Conservation (phyloP, 2,329 filamentous ascomycete genomes). For the Exophiala sp. region DNA sequence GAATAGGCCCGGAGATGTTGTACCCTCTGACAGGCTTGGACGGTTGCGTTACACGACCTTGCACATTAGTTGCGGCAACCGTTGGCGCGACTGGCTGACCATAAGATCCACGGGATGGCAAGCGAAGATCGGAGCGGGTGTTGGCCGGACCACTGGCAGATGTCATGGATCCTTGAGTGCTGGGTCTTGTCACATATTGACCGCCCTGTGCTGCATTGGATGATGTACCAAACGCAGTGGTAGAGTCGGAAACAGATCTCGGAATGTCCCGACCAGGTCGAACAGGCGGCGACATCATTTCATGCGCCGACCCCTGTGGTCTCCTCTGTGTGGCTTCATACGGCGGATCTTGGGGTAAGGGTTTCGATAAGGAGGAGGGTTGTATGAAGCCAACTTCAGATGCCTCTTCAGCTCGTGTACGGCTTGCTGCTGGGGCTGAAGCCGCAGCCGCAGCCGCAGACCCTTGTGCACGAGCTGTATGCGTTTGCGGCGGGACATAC, state of each 20-base stretch:
- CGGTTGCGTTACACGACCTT: constrained; percentile 84
- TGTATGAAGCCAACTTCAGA: constrained; percentile 36
- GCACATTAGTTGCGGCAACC: constrained; percentile 79
- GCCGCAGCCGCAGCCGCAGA: constrained; percentile 26
- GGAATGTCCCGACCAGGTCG: constrained; percentile 48
- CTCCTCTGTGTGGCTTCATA: constrained; percentile 24
- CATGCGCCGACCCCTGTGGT: constrained; percentile 31
- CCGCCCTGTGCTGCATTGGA: constrained; percentile 26
- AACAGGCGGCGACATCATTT: constrained; percentile 42
- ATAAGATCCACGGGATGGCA: constrained; percentile 74
- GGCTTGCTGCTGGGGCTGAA: constrained; percentile 28
- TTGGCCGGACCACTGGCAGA: constrained; percentile 46
- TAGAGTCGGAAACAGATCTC: constrained; percentile 54
- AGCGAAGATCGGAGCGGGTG: constrained; percentile 42
- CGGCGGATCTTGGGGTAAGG: constrained; percentile 55
- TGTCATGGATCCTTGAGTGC: constrained; percentile 74
- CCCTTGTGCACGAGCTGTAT: constrained; percentile 66
- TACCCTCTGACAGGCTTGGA: constrained; percentile 58
- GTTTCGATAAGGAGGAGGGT: constrained; percentile 41
- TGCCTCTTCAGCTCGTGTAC: constrained; percentile 33
- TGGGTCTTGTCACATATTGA: constrained; percentile 54
- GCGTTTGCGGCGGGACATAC: constrained; percentile 85
- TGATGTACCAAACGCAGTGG: constrained; percentile 45
- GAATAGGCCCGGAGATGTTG: constrained; percentile 62
- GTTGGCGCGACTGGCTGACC: constrained; percentile 82